Conservation (phyloP, 2,329 filamentous ascomycete species). For the Aspergillus piperis region DNA sequence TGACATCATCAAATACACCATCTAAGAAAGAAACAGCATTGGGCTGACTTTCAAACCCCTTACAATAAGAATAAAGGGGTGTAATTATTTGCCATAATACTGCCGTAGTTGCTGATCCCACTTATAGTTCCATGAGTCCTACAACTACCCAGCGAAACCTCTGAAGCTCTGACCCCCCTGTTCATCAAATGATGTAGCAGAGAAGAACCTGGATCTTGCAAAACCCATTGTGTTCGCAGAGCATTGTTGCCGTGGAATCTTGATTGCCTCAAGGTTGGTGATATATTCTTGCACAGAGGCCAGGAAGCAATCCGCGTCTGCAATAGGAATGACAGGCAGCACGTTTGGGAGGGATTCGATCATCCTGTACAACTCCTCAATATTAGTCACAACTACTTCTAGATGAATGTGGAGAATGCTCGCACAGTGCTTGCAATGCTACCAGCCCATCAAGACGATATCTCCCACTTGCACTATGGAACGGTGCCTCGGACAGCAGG, state of each 20-base stretch:
- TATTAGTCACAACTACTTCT: neutral
- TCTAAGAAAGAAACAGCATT: neutral
- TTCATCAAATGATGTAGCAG: neutral
- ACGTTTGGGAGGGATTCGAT: slow-evolving; percentile 22
- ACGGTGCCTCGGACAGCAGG: slow-evolving; percentile 26
- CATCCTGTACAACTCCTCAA: slow-evolving; percentile 14
- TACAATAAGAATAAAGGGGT: neutral
- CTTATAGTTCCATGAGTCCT: neutral
- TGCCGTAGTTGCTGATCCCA: neutral
- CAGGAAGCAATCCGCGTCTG: slow-evolving; percentile 28
- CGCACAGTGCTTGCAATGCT: slow-evolving; percentile 30
- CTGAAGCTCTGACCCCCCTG: too few relatives aligned
- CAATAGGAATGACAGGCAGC: slow-evolving; percentile 35
- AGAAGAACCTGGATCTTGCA: neutral
- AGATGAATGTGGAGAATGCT: neutral
- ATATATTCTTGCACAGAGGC: slow-evolving; percentile 31
- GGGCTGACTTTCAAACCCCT: neutral
- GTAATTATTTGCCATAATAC: neutral
- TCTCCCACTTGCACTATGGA: slow-evolving; percentile 21
- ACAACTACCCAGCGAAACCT: too few relatives aligned
- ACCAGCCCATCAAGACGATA: slow-evolving; percentile 23
- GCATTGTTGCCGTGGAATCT: slow-evolving; percentile 19
- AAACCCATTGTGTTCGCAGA: neutral
- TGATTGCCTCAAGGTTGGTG: slow-evolving; percentile 37
- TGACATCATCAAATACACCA: neutral